phyloP scores from a whole-genome alignment of 139 green algal genomes.

The Desmodesmus armatus region DNA sequence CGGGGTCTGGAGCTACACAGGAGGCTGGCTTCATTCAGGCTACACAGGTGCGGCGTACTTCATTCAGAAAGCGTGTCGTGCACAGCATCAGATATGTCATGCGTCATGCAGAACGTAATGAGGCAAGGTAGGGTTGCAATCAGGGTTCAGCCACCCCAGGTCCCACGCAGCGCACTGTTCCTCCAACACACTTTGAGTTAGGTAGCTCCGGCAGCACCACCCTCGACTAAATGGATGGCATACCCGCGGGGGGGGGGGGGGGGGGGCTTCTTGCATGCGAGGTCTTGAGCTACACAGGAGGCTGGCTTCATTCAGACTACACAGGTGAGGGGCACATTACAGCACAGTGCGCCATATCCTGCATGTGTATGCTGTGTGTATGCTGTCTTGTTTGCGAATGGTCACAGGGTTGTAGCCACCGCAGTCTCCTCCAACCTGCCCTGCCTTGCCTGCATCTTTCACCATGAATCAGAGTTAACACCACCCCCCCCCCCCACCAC shows the following conservation, averaged over 20 bases:
- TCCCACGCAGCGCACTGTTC: no score
- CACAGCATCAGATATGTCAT: not conserved
- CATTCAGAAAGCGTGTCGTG: not conserved
- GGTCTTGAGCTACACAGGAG: constrained; percentile 8
- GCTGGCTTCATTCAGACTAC: constrained; percentile 24
- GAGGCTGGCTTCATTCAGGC: constrained; percentile 24
- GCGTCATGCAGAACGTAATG: no score
- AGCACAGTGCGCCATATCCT: not conserved
- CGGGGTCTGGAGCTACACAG: constrained; percentile 10
- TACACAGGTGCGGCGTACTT: constrained; percentile 3
- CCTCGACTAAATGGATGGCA: not conserved
- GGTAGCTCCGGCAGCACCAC: no score
- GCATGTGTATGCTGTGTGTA: not conserved
- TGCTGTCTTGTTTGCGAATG: not conserved
- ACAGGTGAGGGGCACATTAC: no score
- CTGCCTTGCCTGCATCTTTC: not conserved
- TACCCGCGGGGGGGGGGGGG: no score
- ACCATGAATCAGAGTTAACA: not conserved
- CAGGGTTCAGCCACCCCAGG: not conserved
- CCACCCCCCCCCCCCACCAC: not conserved
- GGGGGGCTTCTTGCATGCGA: not conserved
- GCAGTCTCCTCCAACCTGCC: no score
- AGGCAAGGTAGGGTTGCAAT: not conserved
- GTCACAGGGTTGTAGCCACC: no score
- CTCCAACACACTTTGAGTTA: not conserved